These are phyloP conservation scores for Lathyrus sativus DNA, from an alignment of 306 rosid species.

Conservation along the genomic window DNA sequence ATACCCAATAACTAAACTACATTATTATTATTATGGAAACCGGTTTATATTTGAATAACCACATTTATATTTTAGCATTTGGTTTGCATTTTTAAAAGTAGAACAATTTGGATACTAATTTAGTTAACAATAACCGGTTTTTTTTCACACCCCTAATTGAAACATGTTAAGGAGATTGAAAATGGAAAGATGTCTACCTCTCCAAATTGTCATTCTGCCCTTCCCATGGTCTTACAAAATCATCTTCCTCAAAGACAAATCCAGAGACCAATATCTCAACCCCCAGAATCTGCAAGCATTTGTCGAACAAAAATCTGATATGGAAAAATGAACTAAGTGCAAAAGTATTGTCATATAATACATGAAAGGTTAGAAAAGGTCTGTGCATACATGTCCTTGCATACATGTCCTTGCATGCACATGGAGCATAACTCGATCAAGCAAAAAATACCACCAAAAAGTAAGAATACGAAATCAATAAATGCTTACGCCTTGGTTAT, in stretches of 20 bases:
- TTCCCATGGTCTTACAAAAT: constrained; percentile 92
- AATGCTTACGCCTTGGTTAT: constrained; percentile 64
- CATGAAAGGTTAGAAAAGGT: constrained; percentile 28
- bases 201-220: constrained; percentile 71
- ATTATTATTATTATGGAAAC: too few species aligned
- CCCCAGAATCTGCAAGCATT: constrained; percentile 67
- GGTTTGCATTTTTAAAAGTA: too few species aligned
- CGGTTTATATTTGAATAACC: too few species aligned
- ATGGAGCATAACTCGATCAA: constrained; percentile 19
- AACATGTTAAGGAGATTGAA: constrained; percentile 23
- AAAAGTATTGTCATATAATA: constrained; percentile 12
- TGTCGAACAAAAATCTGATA: constrained; percentile 29
- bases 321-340: constrained; percentile 13
- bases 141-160: too few species aligned
- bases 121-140: too few species aligned
- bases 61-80: too few species aligned
- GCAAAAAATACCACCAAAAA: constrained; percentile 30
- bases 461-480: constrained; percentile 36
- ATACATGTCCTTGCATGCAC: constrained; percentile 22
- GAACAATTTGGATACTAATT: too few species aligned
- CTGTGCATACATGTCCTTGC: constrained; percentile 26
- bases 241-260: constrained; percentile 71
- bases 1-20: too few species aligned
- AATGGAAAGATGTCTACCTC: constrained; percentile 56
- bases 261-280: constrained; percentile 89